These are phyloP conservation scores for Russula compacta DNA, from an alignment of 768 basidiomycete species.

Conservation along the genomic window DNA sequence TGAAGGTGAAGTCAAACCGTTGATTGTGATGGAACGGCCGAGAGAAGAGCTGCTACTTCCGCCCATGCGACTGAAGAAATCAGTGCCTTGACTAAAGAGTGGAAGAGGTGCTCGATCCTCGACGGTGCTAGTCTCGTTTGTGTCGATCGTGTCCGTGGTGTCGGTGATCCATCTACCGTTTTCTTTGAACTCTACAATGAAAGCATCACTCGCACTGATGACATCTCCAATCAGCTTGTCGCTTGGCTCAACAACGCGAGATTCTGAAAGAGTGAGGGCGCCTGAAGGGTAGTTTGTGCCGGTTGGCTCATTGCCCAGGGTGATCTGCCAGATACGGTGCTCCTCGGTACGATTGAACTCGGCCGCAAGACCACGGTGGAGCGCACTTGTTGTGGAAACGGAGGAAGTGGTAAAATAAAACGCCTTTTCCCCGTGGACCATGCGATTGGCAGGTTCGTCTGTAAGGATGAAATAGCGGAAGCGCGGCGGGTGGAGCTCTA, in stretches of 20 bases:
- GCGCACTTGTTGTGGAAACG: constrained; percentile 38
- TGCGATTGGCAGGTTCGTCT: constrained; percentile 23
- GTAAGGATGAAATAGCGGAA: constrained; percentile 45
- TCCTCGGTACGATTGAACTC: constrained; percentile 18
- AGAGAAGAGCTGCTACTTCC: constrained; percentile 7
- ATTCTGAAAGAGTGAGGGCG: constrained; percentile 21
- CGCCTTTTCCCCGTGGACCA: constrained; percentile 24
- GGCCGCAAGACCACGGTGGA: constrained; percentile 25
- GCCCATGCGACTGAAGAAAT: constrained; percentile 19
- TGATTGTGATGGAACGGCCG: constrained; percentile 1
- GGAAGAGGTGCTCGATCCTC: constrained; percentile 14
- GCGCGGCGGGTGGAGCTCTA: constrained; percentile 68
- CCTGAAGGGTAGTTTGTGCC: constrained; percentile 17
- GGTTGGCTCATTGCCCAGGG: constrained; percentile 22
- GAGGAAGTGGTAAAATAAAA: constrained; percentile 40
- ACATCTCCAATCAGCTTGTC: constrained; percentile 48
- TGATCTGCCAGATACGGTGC: constrained; percentile 60
- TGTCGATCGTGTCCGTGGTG: neutral
- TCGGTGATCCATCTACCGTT: constrained; percentile 49
- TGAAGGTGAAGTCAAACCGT: constrained; percentile 16
- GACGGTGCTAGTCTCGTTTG: neutral
- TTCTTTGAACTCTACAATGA: constrained; percentile 67
- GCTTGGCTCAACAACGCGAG: constrained; percentile 38
- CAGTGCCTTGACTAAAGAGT: constrained; percentile 19
- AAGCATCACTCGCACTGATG: constrained; percentile 53